Conservation (phyloP, 371 early-diverging fungal species). For the Batrachochytrium dendrobatidis region DNA sequence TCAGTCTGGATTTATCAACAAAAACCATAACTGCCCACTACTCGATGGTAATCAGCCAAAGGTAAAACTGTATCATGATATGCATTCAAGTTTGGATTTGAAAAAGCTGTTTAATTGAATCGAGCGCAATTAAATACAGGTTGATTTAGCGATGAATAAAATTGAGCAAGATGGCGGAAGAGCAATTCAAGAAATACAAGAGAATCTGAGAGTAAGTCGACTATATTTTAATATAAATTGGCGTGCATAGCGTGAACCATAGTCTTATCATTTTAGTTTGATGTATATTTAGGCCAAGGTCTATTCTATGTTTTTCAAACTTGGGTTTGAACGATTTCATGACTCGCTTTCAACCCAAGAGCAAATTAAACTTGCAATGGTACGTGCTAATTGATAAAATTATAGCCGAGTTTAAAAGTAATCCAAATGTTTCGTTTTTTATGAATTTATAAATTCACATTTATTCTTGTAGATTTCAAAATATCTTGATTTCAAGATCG, state of each 20-base stretch:
- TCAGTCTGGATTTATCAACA: slow-evolving; percentile 15
- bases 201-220: slow-evolving; percentile 6
- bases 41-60: slow-evolving; percentile 11
- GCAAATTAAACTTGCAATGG: slow-evolving; percentile 31
- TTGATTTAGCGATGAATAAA: not conserved
- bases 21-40: slow-evolving; percentile 24
- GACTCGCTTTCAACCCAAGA: slow-evolving; percentile 20
- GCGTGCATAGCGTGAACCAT: not conserved
- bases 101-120: not conserved
- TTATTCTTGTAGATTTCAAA: slow-evolving; percentile 24
- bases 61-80: not conserved
- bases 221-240: not conserved
- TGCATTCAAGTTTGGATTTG: not conserved
- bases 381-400: slow-evolving; percentile 9
- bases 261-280: not conserved
- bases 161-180: not conserved
- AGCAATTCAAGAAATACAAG: slow-evolving; percentile 1
- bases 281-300: slow-evolving; percentile 41
- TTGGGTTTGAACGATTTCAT: slow-evolving; percentile 24
- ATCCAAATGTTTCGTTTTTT: no score
- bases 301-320: slow-evolving; percentile 37
- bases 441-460: no score
- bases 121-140: not conserved
- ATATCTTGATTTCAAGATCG: slow-evolving; percentile 44
- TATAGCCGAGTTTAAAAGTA: no score